Conservation (phyloP, 257 asterid species). For the Solanum paucissectum region DNA sequence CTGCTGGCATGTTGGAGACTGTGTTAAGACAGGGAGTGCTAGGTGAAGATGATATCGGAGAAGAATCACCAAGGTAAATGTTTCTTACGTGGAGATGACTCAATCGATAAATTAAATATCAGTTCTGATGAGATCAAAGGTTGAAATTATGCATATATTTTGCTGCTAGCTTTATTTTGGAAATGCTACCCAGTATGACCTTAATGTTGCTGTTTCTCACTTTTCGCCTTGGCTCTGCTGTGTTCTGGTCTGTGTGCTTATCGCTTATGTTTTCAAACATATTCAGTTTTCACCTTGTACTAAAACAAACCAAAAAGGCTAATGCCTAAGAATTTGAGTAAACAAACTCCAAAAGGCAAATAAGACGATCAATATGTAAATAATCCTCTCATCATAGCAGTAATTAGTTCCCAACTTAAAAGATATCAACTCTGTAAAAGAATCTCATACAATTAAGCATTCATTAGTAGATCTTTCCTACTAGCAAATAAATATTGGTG, state of each 20-base stretch:
- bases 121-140: not conserved
- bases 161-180: not conserved
- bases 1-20: slow-evolving; percentile 96
- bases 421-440: not conserved
- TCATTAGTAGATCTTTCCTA: not conserved
- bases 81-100: not conserved
- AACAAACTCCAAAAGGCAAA: not conserved
- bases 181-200: not conserved
- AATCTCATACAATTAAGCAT: not conserved
- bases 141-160: not conserved
- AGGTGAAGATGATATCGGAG: slow-evolving; percentile 96
- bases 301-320: not conserved
- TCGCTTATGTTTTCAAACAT: not conserved
- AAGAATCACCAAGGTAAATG: slow-evolving; percentile 83
- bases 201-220: not conserved
- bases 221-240: not conserved
- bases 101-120: not conserved
- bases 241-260: not conserved
- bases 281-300: not conserved
- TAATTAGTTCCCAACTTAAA: not conserved
- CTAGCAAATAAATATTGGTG: not conserved
- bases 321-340: not conserved
- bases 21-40: slow-evolving; percentile 91
- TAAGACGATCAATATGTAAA: not conserved
- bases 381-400: not conserved